Evolutionary conservation across 495 filamentous ascomycete genomes (phyloP).

Genomic region (Opeltia flavorubescens): DNA sequence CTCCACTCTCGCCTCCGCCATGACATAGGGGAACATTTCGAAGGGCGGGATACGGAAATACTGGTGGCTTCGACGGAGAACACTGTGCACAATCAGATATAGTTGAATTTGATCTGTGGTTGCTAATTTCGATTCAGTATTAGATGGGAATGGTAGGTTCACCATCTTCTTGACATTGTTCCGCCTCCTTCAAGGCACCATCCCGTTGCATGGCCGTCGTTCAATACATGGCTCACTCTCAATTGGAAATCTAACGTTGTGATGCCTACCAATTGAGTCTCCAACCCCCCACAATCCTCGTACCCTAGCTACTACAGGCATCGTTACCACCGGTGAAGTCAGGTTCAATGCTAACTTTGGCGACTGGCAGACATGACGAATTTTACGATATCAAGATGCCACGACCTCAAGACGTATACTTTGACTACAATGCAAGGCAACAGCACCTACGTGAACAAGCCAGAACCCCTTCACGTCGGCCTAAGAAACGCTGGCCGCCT

Average conservation of each 20-base stretch:
- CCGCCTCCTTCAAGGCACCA: too few relatives aligned
- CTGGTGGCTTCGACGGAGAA: too few relatives aligned
- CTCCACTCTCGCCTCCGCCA: not conserved
- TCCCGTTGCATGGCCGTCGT: too few relatives aligned
- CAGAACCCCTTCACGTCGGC: not conserved
- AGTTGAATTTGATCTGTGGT: too few relatives aligned
- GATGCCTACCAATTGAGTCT: not conserved
- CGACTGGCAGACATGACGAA: not conserved
- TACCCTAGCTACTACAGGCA: not conserved
- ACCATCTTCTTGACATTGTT: too few relatives aligned
- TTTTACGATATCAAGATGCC: not conserved
- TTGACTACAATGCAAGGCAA: conserved; percentile 1
- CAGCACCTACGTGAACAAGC: not conserved
- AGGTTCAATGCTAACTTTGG: not conserved
- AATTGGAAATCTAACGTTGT: not conserved
- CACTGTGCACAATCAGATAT: too few relatives aligned
- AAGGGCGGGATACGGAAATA: not conserved
- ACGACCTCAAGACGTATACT: not conserved
- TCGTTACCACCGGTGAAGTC: not conserved
- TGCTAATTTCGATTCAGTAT: too few relatives aligned
- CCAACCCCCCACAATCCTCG: not conserved
- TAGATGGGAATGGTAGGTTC: too few relatives aligned
- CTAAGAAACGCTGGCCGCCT: conserved; percentile 23
- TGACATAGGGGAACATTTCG: not conserved
- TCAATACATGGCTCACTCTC: not conserved